These are phyloP conservation scores for Pseudopediastrum boryanum DNA, from an alignment of 139 green algal genomes.

Conservation along the genomic window DNA sequence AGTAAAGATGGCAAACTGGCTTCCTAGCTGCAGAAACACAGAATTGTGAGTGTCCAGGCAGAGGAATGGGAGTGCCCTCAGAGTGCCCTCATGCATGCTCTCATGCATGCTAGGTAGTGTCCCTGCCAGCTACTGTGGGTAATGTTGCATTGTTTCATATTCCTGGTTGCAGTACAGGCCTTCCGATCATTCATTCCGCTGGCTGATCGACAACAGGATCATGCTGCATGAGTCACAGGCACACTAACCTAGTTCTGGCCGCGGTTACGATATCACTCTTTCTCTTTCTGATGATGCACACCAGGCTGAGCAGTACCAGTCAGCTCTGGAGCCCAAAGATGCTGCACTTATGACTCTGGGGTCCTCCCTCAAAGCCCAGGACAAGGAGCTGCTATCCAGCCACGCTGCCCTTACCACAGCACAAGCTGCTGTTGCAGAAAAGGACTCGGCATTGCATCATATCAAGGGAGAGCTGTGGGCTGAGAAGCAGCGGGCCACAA, in stretches of 20 bases:
- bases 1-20: background rate
- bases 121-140: no score
- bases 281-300: background rate
- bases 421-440: slow-evolving; percentile 18
- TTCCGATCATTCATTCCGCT: no score
- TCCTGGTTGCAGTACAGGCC: no score
- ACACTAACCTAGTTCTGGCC: background rate
- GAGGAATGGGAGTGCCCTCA: no score
- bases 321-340: background rate
- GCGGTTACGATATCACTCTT: background rate
- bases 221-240: background rate
- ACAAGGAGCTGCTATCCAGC: slow-evolving; percentile 21
- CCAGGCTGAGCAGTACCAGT: background rate
- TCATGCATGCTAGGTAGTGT: no score
- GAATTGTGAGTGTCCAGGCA: background rate
- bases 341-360: background rate
- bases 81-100: no score
- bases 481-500: background rate
- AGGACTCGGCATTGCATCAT: background rate
- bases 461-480: slow-evolving; percentile 33
- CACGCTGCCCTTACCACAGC: slow-evolving; percentile 20
- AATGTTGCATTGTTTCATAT: no score
- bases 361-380: background rate
- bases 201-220: no score
- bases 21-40: background rate